Evolutionary conservation across 345 rosid species (phyloP).

Genomic region (Erucastrum elatum): DNA sequence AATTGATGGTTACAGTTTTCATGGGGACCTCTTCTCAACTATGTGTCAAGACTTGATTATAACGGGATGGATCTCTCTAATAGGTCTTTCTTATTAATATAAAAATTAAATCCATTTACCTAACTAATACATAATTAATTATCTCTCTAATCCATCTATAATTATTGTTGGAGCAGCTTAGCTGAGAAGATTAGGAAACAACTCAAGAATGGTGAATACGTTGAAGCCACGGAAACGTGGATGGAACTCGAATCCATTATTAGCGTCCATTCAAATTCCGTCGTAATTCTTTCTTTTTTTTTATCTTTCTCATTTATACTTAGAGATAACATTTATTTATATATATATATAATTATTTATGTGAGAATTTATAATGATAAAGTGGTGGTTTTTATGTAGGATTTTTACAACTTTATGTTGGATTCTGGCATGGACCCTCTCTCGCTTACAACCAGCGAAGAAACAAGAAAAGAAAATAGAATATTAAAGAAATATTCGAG

Average conservation of each 20-base stretch:
- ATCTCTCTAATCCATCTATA: slow-evolving; percentile 7
- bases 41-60: slow-evolving; percentile 67
- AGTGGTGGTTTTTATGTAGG: slow-evolving; percentile 42
- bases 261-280: slow-evolving; percentile 46
- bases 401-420: slow-evolving; percentile 75
- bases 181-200: slow-evolving; percentile 65
- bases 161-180: slow-evolving; percentile 42
- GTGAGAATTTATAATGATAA: neutral
- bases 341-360: neutral
- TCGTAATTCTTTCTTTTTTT: slow-evolving; percentile 45
- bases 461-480: slow-evolving; percentile 10
- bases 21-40: slow-evolving; percentile 89
- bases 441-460: slow-evolving; percentile 41
- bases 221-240: slow-evolving; percentile 70
- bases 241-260: slow-evolving; percentile 53
- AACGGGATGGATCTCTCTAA: slow-evolving; percentile 55
- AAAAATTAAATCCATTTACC: neutral
- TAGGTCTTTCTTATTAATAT: slow-evolving; percentile 43
- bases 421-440: slow-evolving; percentile 55
- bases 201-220: slow-evolving; percentile 47
- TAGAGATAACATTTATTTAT: neutral
- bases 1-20: slow-evolving; percentile 51
- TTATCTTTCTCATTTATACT: neutral
- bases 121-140: neutral
- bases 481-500: slow-evolving; percentile 52